These are phyloP conservation scores for Cladosporium sp. DNA, from an alignment of 2,329 filamentous ascomycete species.

Conservation along the genomic window DNA sequence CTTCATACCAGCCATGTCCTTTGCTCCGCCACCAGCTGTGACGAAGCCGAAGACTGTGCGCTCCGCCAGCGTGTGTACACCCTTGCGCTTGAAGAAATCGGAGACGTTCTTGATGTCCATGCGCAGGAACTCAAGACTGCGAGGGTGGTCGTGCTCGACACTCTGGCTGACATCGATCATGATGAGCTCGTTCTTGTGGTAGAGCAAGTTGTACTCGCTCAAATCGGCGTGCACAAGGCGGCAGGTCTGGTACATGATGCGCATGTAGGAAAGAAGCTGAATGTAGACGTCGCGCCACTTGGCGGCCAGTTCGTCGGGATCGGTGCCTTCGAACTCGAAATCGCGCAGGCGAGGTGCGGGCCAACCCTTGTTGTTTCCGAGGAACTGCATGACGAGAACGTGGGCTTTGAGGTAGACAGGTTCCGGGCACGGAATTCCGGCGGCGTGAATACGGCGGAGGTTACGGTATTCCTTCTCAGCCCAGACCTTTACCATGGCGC, in stretches of 20 bases:
- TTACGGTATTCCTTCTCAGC: constrained; percentile 98
- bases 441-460: constrained; percentile 75
- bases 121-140: constrained; percentile 86
- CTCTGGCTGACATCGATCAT: constrained; percentile 98
- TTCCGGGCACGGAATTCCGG: constrained; percentile 87
- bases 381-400: constrained; percentile 90
- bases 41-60: constrained; percentile 83
- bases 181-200: constrained; percentile 77
- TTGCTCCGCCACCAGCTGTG: constrained; percentile 59
- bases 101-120: constrained; percentile 99
- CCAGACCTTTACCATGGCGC: constrained; percentile 98
- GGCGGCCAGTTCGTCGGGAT: constrained; percentile 60
- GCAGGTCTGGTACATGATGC: constrained; percentile 88
- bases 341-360: constrained; percentile 88
- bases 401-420: constrained; percentile 88
- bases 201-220: constrained; percentile 97
- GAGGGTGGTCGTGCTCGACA: constrained; percentile 93
- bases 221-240: constrained; percentile 91
- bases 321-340: constrained; percentile 64
- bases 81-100: constrained; percentile 86
- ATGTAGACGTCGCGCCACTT: constrained; percentile 79
- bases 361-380: constrained; percentile 83
- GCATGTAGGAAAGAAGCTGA: constrained; percentile 84
- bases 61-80: constrained; percentile 78
- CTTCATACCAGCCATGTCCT: constrained; percentile 60